These are phyloP conservation scores for Athelia sp. DNA, from an alignment of 1,284 basidiomycete species.

Conservation along the genomic window DNA sequence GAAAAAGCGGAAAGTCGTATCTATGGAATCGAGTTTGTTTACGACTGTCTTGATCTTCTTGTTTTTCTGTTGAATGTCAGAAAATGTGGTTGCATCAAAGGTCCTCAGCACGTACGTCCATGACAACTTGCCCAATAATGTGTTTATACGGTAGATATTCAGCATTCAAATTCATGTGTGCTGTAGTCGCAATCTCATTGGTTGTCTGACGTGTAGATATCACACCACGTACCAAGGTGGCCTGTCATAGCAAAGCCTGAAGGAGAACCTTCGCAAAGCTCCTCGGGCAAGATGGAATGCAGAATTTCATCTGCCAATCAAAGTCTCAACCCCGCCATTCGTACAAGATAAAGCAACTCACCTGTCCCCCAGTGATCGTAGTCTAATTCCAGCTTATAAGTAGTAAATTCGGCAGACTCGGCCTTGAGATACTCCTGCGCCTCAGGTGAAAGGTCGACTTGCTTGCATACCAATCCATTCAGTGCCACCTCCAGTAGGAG, in stretches of 20 bases:
- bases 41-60: slow-evolving; percentile 82
- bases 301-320: slow-evolving; percentile 73
- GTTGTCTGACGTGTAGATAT: neutral
- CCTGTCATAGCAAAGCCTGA: slow-evolving; percentile 87
- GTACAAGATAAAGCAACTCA: slow-evolving; percentile 24
- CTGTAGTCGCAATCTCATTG: slow-evolving; percentile 22
- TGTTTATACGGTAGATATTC: slow-evolving; percentile 91
- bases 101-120: slow-evolving; percentile 62
- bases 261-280: slow-evolving; percentile 75
- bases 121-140: slow-evolving; percentile 86
- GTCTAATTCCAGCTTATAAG: slow-evolving; percentile 58
- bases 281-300: slow-evolving; percentile 71
- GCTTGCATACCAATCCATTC: slow-evolving; percentile 35
- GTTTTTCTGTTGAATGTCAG: slow-evolving; percentile 69
- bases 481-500: slow-evolving; percentile 7
- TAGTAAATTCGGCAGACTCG: slow-evolving; percentile 50
- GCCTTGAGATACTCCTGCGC: slow-evolving; percentile 49
- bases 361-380: slow-evolving; percentile 87
- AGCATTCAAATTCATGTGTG: slow-evolving; percentile 86
- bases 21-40: slow-evolving; percentile 90
- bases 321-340: neutral
- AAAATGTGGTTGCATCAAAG: neutral
- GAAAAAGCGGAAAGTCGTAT: slow-evolving; percentile 89
- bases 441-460: slow-evolving; percentile 61
- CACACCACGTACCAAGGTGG: slow-evolving; percentile 71